Evolutionary conservation across 805 yeast genomes (phyloP).

Genomic region (Kodamaea restingae): DNA sequence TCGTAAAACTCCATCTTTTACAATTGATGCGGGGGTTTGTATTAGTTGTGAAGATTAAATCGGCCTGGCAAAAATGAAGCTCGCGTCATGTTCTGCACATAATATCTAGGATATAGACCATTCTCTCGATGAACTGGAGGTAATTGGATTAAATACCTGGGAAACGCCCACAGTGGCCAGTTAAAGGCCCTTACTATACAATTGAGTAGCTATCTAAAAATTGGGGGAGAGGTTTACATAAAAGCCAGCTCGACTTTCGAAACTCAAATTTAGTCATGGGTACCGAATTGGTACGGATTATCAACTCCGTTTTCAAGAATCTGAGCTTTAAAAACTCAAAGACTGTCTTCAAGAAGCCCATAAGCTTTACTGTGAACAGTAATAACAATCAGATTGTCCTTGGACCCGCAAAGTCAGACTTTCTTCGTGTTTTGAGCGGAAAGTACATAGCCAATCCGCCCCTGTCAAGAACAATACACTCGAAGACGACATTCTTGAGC

Average conservation of each 20-base stretch:
- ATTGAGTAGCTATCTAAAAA: too few relatives aligned
- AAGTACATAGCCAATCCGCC: slow-evolving; percentile 51
- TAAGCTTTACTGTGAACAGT: slow-evolving; percentile 22
- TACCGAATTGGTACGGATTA: slow-evolving; percentile 15
- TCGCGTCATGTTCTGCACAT: too few relatives aligned
- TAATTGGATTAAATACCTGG: too few relatives aligned
- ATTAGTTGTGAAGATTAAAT: neutral
- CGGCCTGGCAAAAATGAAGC: neutral
- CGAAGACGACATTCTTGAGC: slow-evolving; percentile 29
- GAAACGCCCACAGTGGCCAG: too few relatives aligned
- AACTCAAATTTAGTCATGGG: neutral
- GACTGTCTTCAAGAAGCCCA: slow-evolving; percentile 23
- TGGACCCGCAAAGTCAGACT: slow-evolving; percentile 47
- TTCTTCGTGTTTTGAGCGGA: slow-evolving; percentile 56
- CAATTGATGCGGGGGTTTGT: neutral
- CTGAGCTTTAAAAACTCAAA: slow-evolving; percentile 5
- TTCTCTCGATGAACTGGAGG: too few relatives aligned
- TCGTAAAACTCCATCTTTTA: slow-evolving; percentile 30
- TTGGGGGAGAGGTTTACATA: too few relatives aligned
- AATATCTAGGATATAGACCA: too few relatives aligned
- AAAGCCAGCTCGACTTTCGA: too few relatives aligned
- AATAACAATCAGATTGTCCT: slow-evolving; percentile 29
- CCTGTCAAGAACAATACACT: slow-evolving; percentile 52
- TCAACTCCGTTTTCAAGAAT: slow-evolving; percentile 22
- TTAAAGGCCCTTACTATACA: too few relatives aligned